phyloP scores from a whole-genome alignment of 306 rosid species.

The Calophaca sinica region DNA sequence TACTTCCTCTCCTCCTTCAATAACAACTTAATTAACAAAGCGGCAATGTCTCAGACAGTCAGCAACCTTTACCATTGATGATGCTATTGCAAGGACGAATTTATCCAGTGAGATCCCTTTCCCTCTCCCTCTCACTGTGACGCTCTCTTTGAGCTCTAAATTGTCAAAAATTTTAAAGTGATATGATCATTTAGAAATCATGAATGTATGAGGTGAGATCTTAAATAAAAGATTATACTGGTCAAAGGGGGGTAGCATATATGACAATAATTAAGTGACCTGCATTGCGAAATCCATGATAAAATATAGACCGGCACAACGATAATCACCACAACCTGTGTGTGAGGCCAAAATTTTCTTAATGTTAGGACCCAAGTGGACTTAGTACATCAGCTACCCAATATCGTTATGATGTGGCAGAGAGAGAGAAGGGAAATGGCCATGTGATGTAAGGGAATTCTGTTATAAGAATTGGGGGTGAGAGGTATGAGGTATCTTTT shows the following conservation, averaged over 20 bases:
- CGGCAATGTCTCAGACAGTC: neutral
- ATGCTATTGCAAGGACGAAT: neutral
- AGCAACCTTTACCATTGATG: neutral
- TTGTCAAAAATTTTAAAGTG: neutral
- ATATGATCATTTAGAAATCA: neutral
- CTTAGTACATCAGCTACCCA: too few relatives aligned
- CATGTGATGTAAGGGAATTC: too few relatives aligned
- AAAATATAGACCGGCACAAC: neutral
- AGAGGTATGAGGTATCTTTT: too few relatives aligned
- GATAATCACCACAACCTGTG: neutral
- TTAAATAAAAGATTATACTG: neutral
- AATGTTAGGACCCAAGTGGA: too few relatives aligned
- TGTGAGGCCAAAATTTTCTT: conserved; percentile 18
- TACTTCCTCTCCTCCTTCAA: neutral
- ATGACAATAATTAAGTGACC: conserved; percentile 27
- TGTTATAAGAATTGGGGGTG: too few relatives aligned
- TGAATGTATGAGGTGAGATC: neutral
- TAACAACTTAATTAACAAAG: neutral
- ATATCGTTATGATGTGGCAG: too few relatives aligned
- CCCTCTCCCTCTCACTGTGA: neutral
- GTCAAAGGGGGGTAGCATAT: neutral
- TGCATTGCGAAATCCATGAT: conserved; percentile 34
- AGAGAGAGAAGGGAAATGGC: too few relatives aligned
- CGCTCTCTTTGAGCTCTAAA: neutral
- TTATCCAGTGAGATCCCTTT: neutral